phyloP scores from a whole-genome alignment of 139 green algal genomes.

The Limnomonas spitsbergensis region DNA sequence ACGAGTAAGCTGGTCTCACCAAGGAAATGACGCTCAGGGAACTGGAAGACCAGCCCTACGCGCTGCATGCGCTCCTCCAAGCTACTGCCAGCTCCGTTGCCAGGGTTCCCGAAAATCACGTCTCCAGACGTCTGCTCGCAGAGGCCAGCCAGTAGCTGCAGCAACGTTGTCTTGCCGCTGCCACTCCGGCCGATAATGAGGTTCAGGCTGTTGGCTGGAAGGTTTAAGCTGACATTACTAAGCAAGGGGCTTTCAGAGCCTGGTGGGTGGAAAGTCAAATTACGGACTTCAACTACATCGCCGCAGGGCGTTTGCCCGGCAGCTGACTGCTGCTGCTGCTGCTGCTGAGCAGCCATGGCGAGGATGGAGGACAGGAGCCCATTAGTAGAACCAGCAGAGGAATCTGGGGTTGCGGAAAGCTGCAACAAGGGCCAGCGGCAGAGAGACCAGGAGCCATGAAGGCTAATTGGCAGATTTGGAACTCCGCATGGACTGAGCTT shows the following conservation, averaged over 20 bases:
- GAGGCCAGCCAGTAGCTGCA: slow-evolving; percentile 75
- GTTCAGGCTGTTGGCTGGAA: slow-evolving; percentile 70
- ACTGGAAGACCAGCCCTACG: slow-evolving; percentile 92
- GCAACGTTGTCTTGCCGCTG: slow-evolving; percentile 87
- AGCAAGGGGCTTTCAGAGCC: slow-evolving; percentile 63
- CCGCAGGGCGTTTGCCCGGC: not conserved
- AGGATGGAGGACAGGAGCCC: not conserved
- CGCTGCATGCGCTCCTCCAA: slow-evolving; percentile 51
- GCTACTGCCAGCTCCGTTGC: not conserved
- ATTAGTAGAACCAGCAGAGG: too few relatives aligned
- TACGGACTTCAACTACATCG: slow-evolving; percentile 20
- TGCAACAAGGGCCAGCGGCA: not conserved
- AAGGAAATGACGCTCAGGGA: slow-evolving; percentile 93
- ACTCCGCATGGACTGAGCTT: too few relatives aligned
- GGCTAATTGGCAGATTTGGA: too few relatives aligned
- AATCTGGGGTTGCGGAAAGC: too few relatives aligned
- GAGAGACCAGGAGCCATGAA: too few relatives aligned
- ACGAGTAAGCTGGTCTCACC: too few relatives aligned
- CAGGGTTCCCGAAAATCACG: slow-evolving; percentile 9
- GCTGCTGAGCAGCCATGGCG: slow-evolving; percentile 16
- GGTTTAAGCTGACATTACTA: slow-evolving; percentile 53
- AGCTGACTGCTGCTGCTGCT: slow-evolving; percentile 16
- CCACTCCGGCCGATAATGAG: slow-evolving; percentile 81
- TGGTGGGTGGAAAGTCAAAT: slow-evolving; percentile 54
- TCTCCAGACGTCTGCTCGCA: slow-evolving; percentile 52